Evolutionary conservation across 2,329 filamentous ascomycete species (phyloP).

Genomic region (Metarhizium brunneum): DNA sequence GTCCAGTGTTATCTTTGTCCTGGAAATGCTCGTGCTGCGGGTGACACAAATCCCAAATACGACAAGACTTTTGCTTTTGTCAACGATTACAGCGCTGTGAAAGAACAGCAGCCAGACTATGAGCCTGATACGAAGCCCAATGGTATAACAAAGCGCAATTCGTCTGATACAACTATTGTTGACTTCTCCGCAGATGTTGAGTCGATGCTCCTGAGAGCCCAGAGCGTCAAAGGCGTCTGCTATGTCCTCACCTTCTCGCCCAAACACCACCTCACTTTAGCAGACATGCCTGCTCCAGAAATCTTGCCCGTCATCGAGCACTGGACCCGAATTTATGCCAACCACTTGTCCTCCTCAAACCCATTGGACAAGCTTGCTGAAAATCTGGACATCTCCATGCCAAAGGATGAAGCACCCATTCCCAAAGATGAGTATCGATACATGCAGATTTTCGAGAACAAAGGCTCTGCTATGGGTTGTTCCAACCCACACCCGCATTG

Average conservation of each 20-base stretch:
- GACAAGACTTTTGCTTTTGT: slow-evolving; percentile 86
- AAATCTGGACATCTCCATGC: slow-evolving; percentile 29
- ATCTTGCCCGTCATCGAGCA: slow-evolving; percentile 79
- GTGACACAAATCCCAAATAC: slow-evolving; percentile 80
- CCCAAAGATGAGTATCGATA: slow-evolving; percentile 77
- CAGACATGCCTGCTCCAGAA: slow-evolving; percentile 69
- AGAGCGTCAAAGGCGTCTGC: slow-evolving; percentile 88
- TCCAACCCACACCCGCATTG: slow-evolving; percentile 97
- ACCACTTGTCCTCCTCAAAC: slow-evolving; percentile 65
- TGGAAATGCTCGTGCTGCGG: slow-evolving; percentile 78
- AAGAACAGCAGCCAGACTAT: slow-evolving; percentile 84
- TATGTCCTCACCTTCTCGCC: slow-evolving; percentile 94
- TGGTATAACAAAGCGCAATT: slow-evolving; percentile 12
- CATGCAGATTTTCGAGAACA: slow-evolving; percentile 99
- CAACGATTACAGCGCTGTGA: slow-evolving; percentile 96
- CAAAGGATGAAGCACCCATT: slow-evolving; percentile 23
- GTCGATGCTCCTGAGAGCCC: slow-evolving; percentile 67
- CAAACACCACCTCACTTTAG: slow-evolving; percentile 82
- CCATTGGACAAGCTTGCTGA: slow-evolving; percentile 42
- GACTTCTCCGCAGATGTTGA: slow-evolving; percentile 47
- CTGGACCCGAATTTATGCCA: slow-evolving; percentile 85
- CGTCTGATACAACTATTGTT: neutral
- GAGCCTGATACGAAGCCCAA: slow-evolving; percentile 29
- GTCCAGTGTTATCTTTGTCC: slow-evolving; percentile 85
- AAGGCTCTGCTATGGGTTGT: slow-evolving; percentile 95